Evolutionary conservation across 208 protist genomes (phyloP).

Genomic region (Herpetomonas tarakana): DNA sequence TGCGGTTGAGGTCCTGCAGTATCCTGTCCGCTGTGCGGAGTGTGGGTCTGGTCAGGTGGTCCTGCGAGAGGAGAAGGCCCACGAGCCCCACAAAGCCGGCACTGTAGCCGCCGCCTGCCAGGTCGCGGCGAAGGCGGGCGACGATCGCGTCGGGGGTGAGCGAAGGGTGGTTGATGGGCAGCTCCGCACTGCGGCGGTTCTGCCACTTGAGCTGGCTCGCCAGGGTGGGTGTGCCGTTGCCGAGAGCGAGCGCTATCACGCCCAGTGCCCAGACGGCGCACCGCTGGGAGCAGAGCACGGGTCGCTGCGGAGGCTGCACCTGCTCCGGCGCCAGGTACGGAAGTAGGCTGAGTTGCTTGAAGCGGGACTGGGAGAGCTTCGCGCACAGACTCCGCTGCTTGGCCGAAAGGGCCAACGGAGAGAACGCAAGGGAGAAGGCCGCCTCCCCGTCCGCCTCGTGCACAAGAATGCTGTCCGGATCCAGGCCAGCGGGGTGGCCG

Average conservation of each 20-base stretch:
- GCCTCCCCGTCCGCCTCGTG: constrained; percentile 22
- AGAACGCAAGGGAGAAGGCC: constrained; percentile 31
- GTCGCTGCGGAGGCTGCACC: constrained; percentile 1
- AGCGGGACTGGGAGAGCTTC: constrained; percentile 12
- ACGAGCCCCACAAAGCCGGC: constrained; percentile 38
- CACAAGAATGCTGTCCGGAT: constrained; percentile 48
- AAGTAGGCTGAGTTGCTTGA: constrained; percentile 11
- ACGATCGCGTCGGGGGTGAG: constrained; percentile 47
- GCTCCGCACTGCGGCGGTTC: constrained; percentile 2
- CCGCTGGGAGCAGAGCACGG: constrained; percentile 13
- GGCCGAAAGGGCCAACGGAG: constrained; percentile 9
- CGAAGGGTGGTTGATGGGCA: constrained; percentile 54
- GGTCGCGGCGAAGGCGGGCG: constrained; percentile 28
- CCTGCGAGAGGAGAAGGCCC: constrained; percentile 59
- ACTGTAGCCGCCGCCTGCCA: constrained; percentile 48
- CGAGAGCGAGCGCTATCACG: constrained; percentile 46
- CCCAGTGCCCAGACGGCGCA: constrained; percentile 59
- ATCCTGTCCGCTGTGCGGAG: constrained; percentile 34
- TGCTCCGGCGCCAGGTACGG: constrained; percentile 34
- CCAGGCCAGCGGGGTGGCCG: constrained; percentile 18
- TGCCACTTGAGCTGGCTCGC: constrained; percentile 5
- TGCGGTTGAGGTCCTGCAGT: constrained; percentile 55
- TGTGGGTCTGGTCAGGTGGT: constrained; percentile 56
- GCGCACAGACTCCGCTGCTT: constrained; percentile 3
- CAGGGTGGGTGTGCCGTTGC: constrained; percentile 21